Evolutionary conservation across 108 stramenopile species (phyloP), one percentile per base, ranked within the genome.

Genomic region (Cyclostephanos invisitatus): DNA sequence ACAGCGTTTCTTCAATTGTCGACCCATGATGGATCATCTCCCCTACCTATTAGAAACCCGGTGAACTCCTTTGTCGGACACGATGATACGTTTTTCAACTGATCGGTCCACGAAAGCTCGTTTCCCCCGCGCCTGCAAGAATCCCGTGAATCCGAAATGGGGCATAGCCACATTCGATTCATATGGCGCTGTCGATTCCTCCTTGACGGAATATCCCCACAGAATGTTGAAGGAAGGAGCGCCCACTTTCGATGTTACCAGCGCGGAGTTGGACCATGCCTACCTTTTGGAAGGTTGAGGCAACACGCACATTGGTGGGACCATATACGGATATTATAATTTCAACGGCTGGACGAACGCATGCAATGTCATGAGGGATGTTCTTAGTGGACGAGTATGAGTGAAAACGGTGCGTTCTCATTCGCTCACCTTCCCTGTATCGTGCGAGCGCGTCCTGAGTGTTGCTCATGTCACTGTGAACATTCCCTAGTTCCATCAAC

Each of bases 131-230:
- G 25, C 82, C 54, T 17, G 80, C 75, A 54, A 85, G 64, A 63
- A 83, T 65, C 27, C 83, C 87, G 83, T 91, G 87, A 32, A 91
- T 87, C 81, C 78, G 55, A 87, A 88, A 35, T 87, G 80, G 15
- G 76, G 76, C 62, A 84, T 87, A 15, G 86, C 80, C 42, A 80
- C 76, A 51, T 91, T 84, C 28, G 67, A 64, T 47, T 88, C 86
- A 22, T 72, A 63, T 1, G 74, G 63, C 37, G 69, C 49, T 32
- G 32, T 4, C 32, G 32, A 32, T 32, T 35, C 84, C 88, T 22
- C 75, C 75, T 21, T 80, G 68, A 7, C 83, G 83, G 53, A 53
- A 75, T 35, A 84, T 91, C 6, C 74, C 75, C 27, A 88, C 82
- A 48, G 86, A 77, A 32, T 88, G 83, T 21, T 77, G 75, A n/a